Evolutionary conservation across 345 rosid species (phyloP).

Genomic region (Acer campestre): DNA sequence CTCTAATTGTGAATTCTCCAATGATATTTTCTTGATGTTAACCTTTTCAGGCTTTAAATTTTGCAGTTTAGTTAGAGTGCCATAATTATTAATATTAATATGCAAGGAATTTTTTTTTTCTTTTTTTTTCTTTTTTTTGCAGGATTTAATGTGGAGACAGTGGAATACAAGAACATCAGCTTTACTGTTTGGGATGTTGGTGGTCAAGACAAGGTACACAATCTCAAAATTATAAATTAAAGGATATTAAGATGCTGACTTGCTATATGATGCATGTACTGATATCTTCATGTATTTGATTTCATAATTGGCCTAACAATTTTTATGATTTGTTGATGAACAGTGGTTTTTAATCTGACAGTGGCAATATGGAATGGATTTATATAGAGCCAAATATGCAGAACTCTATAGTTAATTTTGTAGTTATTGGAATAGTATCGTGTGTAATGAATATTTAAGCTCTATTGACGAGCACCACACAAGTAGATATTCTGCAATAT

Average conservation of each 20-base stretch:
- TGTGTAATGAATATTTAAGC: not conserved
- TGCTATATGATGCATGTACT: not conserved
- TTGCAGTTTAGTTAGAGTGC: not conserved
- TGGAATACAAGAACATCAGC: constrained; percentile 94
- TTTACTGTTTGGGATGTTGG: constrained; percentile 93
- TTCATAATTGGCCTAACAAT: not conserved
- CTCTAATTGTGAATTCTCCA: constrained; percentile 12
- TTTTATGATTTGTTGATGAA: not conserved
- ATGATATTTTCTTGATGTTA: not conserved
- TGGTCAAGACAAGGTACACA: constrained; percentile 86
- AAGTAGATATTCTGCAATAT: not conserved
- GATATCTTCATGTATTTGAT: not conserved
- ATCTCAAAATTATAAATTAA: not conserved
- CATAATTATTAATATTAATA: too few species aligned
- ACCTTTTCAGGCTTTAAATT: not conserved
- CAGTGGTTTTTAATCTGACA: not conserved
- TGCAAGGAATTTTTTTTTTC: not conserved
- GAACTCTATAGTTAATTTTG: not conserved
- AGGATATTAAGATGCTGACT: not conserved
- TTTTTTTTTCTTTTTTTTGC: constrained; percentile 1
- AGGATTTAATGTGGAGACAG: constrained; percentile 95
- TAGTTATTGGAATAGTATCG: not conserved
- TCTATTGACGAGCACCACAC: not conserved
- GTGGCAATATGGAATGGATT: not conserved
- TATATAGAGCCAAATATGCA: not conserved